phyloP scores from a whole-genome alignment of 2,329 filamentous ascomycete species.

The Alternaria solani region DNA sequence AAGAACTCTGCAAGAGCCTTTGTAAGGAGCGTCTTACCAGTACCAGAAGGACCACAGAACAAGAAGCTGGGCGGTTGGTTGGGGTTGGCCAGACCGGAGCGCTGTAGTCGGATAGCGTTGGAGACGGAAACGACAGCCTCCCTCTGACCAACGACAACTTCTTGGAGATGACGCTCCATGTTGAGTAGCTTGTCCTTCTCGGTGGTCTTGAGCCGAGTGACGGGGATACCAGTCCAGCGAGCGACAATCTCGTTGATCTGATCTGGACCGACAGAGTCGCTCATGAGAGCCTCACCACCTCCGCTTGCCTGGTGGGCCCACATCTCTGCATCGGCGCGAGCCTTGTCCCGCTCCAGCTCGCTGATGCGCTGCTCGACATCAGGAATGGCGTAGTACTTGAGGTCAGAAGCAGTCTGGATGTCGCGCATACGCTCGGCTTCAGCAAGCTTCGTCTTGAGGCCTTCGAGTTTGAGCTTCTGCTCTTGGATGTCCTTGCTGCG shows the following conservation, averaged over 20 bases:
- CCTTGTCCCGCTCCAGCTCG: conserved; percentile 81
- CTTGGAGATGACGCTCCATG: conserved; percentile 88
- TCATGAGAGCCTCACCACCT: conserved; percentile 73
- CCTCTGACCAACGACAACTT: conserved; percentile 90
- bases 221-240: conserved; percentile 97
- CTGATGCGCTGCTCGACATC: conserved; percentile 85
- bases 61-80: conserved; percentile 98
- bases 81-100: conserved; percentile 92
- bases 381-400: conserved; percentile 97
- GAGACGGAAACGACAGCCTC: conserved; percentile 93
- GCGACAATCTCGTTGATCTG: conserved; percentile 99
- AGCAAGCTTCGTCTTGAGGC: conserved; percentile 88
- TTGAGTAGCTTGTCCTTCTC: conserved; percentile 98
- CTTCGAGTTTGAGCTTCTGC: conserved; percentile 92
- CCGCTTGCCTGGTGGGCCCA: conserved; percentile 65
- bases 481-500: conserved; percentile 92
- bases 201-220: conserved; percentile 89
- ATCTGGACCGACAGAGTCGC: conserved; percentile 92
- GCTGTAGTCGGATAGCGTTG: conserved; percentile 93
- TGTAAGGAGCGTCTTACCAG: conserved; percentile 95
- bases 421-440: conserved; percentile 90
- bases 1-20: conserved; percentile 98
- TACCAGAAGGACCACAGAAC: conserved; percentile 98
- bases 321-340: conserved; percentile 75
- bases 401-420: conserved; percentile 85